These are phyloP conservation scores for Dianthus caryophyllus DNA, from an alignment of 148 eudicot species.

Conservation along the genomic window DNA sequence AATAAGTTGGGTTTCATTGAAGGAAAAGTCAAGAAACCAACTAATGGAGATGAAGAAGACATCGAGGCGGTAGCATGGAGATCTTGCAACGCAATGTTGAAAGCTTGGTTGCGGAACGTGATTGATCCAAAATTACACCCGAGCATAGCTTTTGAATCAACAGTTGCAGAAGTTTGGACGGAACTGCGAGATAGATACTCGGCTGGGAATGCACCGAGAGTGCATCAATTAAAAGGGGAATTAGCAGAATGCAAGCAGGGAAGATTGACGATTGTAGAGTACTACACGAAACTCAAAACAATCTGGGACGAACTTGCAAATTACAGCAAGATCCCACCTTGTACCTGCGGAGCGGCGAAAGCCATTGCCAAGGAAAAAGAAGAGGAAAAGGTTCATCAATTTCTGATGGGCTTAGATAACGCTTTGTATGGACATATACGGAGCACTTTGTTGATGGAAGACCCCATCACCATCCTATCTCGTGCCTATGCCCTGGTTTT, in stretches of 20 bases:
- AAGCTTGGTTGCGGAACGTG: no score
- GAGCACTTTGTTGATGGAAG: not conserved
- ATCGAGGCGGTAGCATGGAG: no score
- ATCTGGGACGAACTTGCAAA: no score
- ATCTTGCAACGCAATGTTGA: no score
- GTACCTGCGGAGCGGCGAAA: not conserved
- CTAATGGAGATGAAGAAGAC: no score
- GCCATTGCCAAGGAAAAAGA: not conserved
- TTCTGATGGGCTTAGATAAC: slow-evolving; percentile 2
- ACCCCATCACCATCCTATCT: not conserved
- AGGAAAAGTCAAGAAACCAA: no score
- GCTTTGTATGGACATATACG: not conserved
- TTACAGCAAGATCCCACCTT: not conserved
- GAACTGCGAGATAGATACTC: not conserved
- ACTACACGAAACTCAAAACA: slow-evolving; percentile 1
- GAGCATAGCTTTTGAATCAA: not conserved
- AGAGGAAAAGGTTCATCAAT: slow-evolving; percentile 1
- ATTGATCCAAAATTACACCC: no score
- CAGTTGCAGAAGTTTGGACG: not conserved
- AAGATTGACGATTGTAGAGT: not conserved
- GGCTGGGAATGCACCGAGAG: not conserved
- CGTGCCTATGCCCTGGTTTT: not conserved
- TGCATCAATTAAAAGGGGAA: not conserved
- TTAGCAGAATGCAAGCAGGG: not conserved
- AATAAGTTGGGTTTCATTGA: no score